Evolutionary conservation across 345 rosid species (phyloP).

Genomic region (Eutrema yunnanense): DNA sequence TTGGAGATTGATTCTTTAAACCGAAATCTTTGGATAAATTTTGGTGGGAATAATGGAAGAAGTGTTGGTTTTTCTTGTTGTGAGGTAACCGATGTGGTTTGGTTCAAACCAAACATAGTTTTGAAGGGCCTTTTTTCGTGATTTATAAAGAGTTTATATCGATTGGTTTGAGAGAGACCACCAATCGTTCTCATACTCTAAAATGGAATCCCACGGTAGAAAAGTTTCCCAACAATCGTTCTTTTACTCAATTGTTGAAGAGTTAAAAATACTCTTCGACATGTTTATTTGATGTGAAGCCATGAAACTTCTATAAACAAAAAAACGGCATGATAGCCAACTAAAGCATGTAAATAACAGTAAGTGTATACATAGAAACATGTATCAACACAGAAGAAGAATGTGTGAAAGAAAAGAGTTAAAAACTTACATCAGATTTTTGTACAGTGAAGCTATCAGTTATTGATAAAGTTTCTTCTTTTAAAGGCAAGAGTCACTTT

Average conservation of each 20-base stretch:
- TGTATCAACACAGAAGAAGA: slow-evolving; percentile 14
- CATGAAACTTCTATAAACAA: slow-evolving; percentile 3
- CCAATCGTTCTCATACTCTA: neutral
- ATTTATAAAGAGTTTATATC: too few relatives aligned
- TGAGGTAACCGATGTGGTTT: neutral
- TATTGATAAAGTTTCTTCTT: slow-evolving; percentile 1
- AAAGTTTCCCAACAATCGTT: neutral
- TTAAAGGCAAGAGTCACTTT: slow-evolving; percentile 18
- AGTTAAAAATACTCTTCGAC: neutral
- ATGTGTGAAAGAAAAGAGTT: slow-evolving; percentile 5
- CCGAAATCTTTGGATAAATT: too few relatives aligned
- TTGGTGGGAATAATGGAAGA: neutral
- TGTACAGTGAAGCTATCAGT: slow-evolving; percentile 29
- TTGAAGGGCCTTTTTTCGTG: too few relatives aligned
- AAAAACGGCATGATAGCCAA: slow-evolving; percentile 8
- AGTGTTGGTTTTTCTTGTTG: neutral
- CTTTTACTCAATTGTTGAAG: neutral
- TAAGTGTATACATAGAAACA: slow-evolving; percentile 17
- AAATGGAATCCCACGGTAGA: neutral
- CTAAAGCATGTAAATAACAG: slow-evolving; percentile 9
- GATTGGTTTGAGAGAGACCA: too few relatives aligned
- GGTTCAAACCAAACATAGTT: neutral
- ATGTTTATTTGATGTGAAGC: neutral
- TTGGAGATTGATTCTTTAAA: too few relatives aligned
- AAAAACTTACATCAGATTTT: slow-evolving; percentile 24